phyloP scores from a whole-genome alignment of 345 rosid species.

The Erucastrum elatum region DNA sequence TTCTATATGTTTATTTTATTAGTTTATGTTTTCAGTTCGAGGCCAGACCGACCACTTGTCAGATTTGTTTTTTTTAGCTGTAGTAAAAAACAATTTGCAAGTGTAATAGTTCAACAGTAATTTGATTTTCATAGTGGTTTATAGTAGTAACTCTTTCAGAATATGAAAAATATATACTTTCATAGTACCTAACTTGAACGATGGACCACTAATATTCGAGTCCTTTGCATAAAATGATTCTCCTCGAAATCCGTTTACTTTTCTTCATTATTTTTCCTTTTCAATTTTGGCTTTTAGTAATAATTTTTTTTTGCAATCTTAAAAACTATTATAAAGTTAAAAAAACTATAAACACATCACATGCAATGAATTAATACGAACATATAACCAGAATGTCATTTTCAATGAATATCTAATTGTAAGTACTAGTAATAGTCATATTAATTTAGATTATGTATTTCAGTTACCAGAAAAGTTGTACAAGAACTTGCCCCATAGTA shows the following conservation, averaged over 20 bases:
- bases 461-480: slow-evolving; percentile 68
- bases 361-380: slow-evolving; percentile 13
- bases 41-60: not conserved
- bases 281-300: slow-evolving; percentile 16
- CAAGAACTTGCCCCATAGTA: slow-evolving; percentile 42
- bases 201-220: slow-evolving; percentile 34
- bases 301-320: slow-evolving; percentile 1
- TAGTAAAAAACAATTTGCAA: not conserved
- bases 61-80: slow-evolving; percentile 3
- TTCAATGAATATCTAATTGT: not conserved
- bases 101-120: slow-evolving; percentile 12
- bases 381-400: not conserved
- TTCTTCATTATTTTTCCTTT: not conserved
- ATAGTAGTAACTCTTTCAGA: not conserved
- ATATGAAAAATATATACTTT: not conserved
- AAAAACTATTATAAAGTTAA: not conserved
- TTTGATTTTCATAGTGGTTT: not conserved
- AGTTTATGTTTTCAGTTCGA: not conserved
- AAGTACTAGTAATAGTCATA: not conserved
- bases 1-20: not conserved
- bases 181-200: not conserved
- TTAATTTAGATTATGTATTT: not conserved
- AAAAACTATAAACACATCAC: slow-evolving; percentile 17
- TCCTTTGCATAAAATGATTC: slow-evolving; percentile 27
- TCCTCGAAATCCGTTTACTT: slow-evolving; percentile 31